Evolutionary conservation across 2,329 filamentous ascomycete genomes (phyloP).

Genomic region (Calonectria naviculata): DNA sequence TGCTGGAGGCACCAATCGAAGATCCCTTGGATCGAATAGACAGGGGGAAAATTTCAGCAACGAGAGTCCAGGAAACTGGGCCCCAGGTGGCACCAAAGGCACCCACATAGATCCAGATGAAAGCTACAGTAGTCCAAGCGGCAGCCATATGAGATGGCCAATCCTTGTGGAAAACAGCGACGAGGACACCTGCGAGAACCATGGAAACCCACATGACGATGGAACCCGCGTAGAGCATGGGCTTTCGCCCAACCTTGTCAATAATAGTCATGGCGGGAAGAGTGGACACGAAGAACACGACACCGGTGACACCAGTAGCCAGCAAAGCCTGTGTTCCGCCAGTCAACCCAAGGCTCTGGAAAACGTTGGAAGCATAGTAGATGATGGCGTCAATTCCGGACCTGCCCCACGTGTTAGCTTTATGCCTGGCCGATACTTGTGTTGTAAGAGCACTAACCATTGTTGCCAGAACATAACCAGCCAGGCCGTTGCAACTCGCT

Average conservation of each 20-base stretch:
- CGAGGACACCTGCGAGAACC: slow-evolving; percentile 54
- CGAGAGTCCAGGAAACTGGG: slow-evolving; percentile 59
- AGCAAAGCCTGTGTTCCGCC: slow-evolving; percentile 70
- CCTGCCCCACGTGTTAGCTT: neutral
- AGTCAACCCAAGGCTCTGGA: slow-evolving; percentile 70
- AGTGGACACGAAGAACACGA: slow-evolving; percentile 68
- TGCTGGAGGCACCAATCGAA: slow-evolving; percentile 54
- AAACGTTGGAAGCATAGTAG: slow-evolving; percentile 66
- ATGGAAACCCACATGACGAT: slow-evolving; percentile 52
- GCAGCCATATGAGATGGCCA: slow-evolving; percentile 49
- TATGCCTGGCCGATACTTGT: neutral
- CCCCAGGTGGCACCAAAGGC: slow-evolving; percentile 56
- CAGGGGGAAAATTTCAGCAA: slow-evolving; percentile 59
- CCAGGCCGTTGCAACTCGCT: slow-evolving; percentile 72
- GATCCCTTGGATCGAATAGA: slow-evolving; percentile 57
- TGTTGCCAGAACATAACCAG: slow-evolving; percentile 71
- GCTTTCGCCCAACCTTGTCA: slow-evolving; percentile 54
- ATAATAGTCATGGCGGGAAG: slow-evolving; percentile 50
- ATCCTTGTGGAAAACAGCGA: slow-evolving; percentile 49
- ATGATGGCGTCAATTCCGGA: slow-evolving; percentile 51
- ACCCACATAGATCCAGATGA: slow-evolving; percentile 63
- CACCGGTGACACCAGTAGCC: slow-evolving; percentile 77
- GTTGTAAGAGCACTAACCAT: slow-evolving; percentile 40
- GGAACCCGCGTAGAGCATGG: slow-evolving; percentile 50
- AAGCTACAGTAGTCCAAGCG: slow-evolving; percentile 51